Conservation (phyloP, 305 asterid genomes). For the Fraxinus nigra region DNA sequence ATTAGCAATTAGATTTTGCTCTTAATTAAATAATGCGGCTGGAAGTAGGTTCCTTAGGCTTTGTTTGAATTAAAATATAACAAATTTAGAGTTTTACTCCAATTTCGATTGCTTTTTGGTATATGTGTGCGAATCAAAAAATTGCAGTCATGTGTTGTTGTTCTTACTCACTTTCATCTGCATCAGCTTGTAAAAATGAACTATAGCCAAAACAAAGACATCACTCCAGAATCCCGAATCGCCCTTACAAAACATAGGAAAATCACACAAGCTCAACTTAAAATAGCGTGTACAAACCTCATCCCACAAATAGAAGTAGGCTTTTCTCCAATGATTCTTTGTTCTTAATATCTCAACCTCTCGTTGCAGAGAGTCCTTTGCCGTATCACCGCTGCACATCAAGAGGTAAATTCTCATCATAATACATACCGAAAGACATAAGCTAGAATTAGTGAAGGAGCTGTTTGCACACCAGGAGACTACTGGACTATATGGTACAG, state of each 20-base stretch:
- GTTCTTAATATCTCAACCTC: slow-evolving; percentile 86
- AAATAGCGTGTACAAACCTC: slow-evolving; percentile 59
- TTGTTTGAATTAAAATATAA: not conserved
- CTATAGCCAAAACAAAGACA: not conserved
- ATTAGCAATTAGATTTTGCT: not conserved
- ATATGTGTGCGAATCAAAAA: not conserved
- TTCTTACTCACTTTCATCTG: not conserved
- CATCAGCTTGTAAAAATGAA: not conserved
- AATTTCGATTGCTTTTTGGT: not conserved
- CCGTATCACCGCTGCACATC: slow-evolving; percentile 63
- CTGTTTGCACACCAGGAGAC: slow-evolving; percentile 54
- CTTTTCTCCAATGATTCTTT: slow-evolving; percentile 89
- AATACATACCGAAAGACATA: slow-evolving; percentile 22
- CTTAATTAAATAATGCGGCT: not conserved
- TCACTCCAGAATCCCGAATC: not conserved
- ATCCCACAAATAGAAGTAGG: slow-evolving; percentile 98
- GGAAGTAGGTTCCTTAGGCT: not conserved
- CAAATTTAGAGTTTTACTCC: not conserved
- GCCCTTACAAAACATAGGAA: slow-evolving; percentile 9
- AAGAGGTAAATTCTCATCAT: slow-evolving; percentile 40
- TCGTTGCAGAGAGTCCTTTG: slow-evolving; percentile 67
- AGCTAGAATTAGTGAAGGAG: slow-evolving; percentile 24
- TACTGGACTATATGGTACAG: slow-evolving; percentile 84
- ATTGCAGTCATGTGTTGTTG: not conserved
- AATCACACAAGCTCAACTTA: slow-evolving; percentile 15